Percentiles rank a stretch among this genome's conserved stretches.
These are phyloP conservation scores for Penicillium brevicompactum DNA, from an alignment of 2,329 filamentous ascomycete species.

Conservation along the genomic window DNA sequence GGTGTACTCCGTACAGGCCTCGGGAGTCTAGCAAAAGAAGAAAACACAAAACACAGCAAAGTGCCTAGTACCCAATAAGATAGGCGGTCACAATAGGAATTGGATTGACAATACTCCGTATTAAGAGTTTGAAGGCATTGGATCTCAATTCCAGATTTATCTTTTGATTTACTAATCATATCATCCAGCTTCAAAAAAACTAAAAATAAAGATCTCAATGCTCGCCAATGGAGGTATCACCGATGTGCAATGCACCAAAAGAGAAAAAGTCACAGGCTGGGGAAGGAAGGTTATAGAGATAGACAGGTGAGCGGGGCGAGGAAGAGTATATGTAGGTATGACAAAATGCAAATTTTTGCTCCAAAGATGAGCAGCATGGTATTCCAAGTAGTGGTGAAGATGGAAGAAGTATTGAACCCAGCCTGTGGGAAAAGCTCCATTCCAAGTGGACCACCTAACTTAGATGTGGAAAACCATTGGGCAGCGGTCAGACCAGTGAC, in stretches of 20 bases:
- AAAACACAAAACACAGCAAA: background rate
- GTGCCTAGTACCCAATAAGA: no score
- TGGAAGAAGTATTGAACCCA: conserved; percentile 19
- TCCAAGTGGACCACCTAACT: background rate
- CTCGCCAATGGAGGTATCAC: conserved; percentile 23
- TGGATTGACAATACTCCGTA: no score
- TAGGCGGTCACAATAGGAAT: background rate
- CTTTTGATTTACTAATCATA: conserved; percentile 1
- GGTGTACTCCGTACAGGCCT: background rate
- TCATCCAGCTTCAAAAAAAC: background rate
- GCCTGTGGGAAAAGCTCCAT: conserved; percentile 5
- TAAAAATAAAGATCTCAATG: conserved; percentile 1
- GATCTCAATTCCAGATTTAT: background rate
- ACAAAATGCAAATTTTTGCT: background rate
- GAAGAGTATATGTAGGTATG: conserved; percentile 1
- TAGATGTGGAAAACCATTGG: conserved; percentile 7
- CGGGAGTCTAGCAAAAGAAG: background rate
- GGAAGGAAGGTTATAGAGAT: background rate
- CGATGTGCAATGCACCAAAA: conserved; percentile 9
- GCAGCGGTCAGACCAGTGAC: conserved; percentile 21
- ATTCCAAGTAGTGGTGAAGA: conserved; percentile 3
- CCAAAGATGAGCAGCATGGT: background rate
- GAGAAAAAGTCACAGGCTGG: background rate
- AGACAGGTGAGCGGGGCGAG: conserved; percentile 1
- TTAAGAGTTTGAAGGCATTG: background rate